Base-by-base conservation (phyloP, 805 yeast species). In the Hanseniaspora valbyensis region DNA sequence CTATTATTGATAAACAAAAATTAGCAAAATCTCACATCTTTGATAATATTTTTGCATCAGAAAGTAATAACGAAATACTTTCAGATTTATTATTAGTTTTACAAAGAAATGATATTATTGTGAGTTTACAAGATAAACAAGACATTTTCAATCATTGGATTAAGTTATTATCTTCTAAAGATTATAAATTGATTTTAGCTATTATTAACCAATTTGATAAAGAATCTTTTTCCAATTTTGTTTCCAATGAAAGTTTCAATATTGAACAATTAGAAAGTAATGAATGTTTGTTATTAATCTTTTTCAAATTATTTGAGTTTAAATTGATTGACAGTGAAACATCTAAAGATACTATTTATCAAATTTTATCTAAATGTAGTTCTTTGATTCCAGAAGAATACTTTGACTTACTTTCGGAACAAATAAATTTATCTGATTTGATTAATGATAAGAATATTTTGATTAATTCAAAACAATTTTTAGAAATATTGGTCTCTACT, bases 281-380 rank as follows among this genome's bases (percentile, higher is more conserved):
- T 3, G 39, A 44, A 16, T 19, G 36, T 10, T 19, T 18, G 2
- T 8, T 44, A 22, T 39, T 44, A 26, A 6, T 44, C 5, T 38
- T 44, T 3, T 44, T 38, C 29, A 44, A 44, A 22, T 18, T 44
- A 24, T 24, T 44, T 37, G 29, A 26, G 18, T 44, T 25, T 33
- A 33, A 14, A 10, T 21, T 44, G 22, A 37, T 44, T 29, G 26
- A 21, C 7, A 6, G 19, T n/a, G 24, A n/a, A 13, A 16, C 18
- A 21, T 21, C 10, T 19, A 29, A 44, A 10, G 22, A 26, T 8
- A 25, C 10, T 18, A 3, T 44, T n/a, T 44, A 25, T 18, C 13
- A 26, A 28, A 5, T 44, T 1, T 26, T 44, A n/a, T 25, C 26
- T 9, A 25, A 44, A 13, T 44, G 37, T 16, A 29, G 42, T n/a